These are phyloP conservation scores for Rhodosporidiobolus sp. DNA, from an alignment of 768 basidiomycete species.

Conservation along the genomic window DNA sequence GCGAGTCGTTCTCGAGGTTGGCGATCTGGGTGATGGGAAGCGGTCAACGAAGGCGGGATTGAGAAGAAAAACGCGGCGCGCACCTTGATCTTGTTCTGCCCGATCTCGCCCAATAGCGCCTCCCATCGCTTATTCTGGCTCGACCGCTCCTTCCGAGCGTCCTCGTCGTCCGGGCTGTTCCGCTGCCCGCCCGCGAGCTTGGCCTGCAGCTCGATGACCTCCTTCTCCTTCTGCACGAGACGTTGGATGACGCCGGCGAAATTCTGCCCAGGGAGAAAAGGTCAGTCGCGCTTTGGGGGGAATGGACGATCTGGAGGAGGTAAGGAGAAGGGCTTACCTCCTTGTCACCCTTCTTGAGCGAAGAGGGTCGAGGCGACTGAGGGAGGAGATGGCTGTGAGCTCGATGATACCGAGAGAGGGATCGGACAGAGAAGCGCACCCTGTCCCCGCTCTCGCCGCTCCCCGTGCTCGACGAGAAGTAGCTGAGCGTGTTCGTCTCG, in stretches of 20 bases:
- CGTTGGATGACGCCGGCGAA: conserved; percentile 74
- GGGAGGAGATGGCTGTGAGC: conserved; percentile 44
- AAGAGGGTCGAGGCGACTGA: conserved; percentile 47
- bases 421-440: background rate
- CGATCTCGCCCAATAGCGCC: conserved; percentile 68
- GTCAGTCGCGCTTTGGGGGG: no score
- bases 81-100: conserved; percentile 67
- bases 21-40: conserved; percentile 52
- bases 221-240: conserved; percentile 77
- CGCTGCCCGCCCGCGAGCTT: conserved; percentile 58
- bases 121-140: conserved; percentile 64
- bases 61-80: conserved; percentile 19
- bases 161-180: conserved; percentile 60
- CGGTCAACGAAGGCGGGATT: background rate
- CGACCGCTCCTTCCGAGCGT: conserved; percentile 68
- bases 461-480: conserved; percentile 50
- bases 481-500: conserved; percentile 64
- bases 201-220: conserved; percentile 68
- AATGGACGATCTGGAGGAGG: no score
- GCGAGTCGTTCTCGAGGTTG: conserved; percentile 56
- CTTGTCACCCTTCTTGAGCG: conserved; percentile 55
- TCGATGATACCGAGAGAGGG: background rate
- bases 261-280: conserved; percentile 55
- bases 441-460: background rate
- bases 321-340: conserved; percentile 55